Evolutionary conservation across 2,329 filamentous ascomycete species (phyloP).

Genomic region (Anisogramma anomala): DNA sequence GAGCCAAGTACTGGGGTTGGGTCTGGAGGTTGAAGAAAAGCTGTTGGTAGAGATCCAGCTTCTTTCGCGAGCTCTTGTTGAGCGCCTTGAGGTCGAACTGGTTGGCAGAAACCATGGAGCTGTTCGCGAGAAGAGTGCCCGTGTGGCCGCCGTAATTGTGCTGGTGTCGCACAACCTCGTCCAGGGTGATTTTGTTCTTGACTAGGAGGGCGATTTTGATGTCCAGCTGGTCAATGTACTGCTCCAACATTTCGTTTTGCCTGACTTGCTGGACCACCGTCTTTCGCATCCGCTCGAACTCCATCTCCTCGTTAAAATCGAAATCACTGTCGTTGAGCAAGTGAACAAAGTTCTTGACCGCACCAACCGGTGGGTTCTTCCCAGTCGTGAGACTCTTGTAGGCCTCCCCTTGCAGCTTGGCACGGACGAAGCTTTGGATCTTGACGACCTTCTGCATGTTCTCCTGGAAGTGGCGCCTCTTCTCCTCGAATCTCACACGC

Average conservation of each 20-base stretch:
- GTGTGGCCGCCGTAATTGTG: constrained; percentile 89
- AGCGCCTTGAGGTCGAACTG: constrained; percentile 94
- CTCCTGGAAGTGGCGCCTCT: constrained; percentile 78
- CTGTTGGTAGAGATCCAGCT: constrained; percentile 93
- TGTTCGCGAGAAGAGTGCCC: constrained; percentile 73
- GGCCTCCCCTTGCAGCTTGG: constrained; percentile 89
- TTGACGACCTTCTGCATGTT: constrained; percentile 99
- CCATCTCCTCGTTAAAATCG: constrained; percentile 96
- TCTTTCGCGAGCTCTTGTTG: constrained; percentile 91
- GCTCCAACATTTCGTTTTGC: constrained; percentile 92
- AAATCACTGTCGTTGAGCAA: constrained; percentile 96
- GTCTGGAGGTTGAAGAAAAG: constrained; percentile 96
- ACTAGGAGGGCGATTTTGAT: constrained; percentile 97
- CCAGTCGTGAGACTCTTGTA: constrained; percentile 95
- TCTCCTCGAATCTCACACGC: constrained; percentile 65
- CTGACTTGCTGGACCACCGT: constrained; percentile 94
- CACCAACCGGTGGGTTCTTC: constrained; percentile 92
- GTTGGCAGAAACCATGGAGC: constrained; percentile 77
- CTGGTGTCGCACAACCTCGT: constrained; percentile 94
- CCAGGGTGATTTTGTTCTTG: constrained; percentile 98
- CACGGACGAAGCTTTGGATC: constrained; percentile 91
- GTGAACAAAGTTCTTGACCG: constrained; percentile 96
- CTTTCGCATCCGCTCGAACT: constrained; percentile 89
- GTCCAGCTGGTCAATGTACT: constrained; percentile 96
- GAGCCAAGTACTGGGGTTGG: constrained; percentile 85